A percentile compares a stretch with the other conserved stretches of the same genome.
These are phyloP conservation scores for Phytophthora foliorum DNA, from an alignment of 352 stramenopile genomes.

Conservation along the genomic window DNA sequence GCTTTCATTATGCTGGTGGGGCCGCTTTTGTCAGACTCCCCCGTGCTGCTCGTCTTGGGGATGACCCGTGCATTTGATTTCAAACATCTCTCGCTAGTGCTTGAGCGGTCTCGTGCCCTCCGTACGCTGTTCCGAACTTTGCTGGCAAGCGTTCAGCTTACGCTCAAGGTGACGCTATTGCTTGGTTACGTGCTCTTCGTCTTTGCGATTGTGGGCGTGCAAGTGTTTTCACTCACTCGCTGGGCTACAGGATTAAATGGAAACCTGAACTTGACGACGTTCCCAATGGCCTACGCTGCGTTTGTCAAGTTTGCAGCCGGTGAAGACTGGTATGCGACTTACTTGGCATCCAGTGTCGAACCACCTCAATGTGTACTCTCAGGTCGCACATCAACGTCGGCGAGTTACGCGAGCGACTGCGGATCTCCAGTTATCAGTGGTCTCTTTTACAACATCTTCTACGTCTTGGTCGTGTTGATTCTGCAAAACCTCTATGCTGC, in stretches of 20 bases:
- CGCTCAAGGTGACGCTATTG: slow-evolving; percentile 84
- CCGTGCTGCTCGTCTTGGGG: slow-evolving; percentile 75
- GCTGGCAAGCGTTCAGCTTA: slow-evolving; percentile 68
- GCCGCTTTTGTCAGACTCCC: slow-evolving; percentile 65
- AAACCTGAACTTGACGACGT: slow-evolving; percentile 83
- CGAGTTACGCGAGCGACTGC: slow-evolving; percentile 64
- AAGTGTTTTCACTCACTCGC: slow-evolving; percentile 84
- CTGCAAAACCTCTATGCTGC: slow-evolving; percentile 87
- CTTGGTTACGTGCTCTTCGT: slow-evolving; percentile 86
- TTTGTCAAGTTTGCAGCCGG: slow-evolving; percentile 88
- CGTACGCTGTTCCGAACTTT: slow-evolving; percentile 83
- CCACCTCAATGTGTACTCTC: slow-evolving; percentile 68
- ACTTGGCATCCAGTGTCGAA: slow-evolving; percentile 71
- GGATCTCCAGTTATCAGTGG: slow-evolving; percentile 69
- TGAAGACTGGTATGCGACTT: slow-evolving; percentile 88
- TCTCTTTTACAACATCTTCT: slow-evolving; percentile 86
- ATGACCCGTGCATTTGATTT: slow-evolving; percentile 88
- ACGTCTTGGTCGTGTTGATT: slow-evolving; percentile 81
- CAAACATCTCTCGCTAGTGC: slow-evolving; percentile 82
- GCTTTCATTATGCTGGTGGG: slow-evolving; percentile 84
- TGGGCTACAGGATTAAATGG: slow-evolving; percentile 81
- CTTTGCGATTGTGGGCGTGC: slow-evolving; percentile 84
- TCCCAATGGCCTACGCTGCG: slow-evolving; percentile 72
- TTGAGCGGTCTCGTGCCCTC: slow-evolving; percentile 76
- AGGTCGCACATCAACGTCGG: slow-evolving; percentile 26